Evolutionary conservation across 2,329 filamentous ascomycete species (phyloP).

Genomic region (Claviceps africana): DNA sequence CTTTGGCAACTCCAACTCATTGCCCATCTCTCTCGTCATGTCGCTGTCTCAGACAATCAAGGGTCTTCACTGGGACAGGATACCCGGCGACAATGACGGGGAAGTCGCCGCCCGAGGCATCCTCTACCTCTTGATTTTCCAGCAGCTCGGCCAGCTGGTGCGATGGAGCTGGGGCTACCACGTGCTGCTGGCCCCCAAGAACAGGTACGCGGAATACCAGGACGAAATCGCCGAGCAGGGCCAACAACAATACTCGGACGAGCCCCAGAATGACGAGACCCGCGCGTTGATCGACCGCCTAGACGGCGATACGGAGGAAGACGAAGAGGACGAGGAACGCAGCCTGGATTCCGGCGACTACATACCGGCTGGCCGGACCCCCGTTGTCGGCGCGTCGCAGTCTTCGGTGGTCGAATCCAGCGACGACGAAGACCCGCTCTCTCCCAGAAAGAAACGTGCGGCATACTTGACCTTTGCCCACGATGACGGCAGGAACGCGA

Average conservation of each 20-base stretch:
- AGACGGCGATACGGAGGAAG: conserved; percentile 25
- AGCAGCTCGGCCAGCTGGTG: conserved; percentile 88
- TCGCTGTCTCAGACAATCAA: conserved; percentile 85
- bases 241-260: conserved; percentile 38
- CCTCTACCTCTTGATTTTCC: conserved; percentile 89
- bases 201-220: conserved; percentile 53
- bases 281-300: conserved; percentile 27
- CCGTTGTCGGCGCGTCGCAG: conserved; percentile 34
- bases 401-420: conserved; percentile 36
- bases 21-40: conserved; percentile 90
- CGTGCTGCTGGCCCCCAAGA: conserved; percentile 75
- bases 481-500: conserved; percentile 14
- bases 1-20: conserved; percentile 95
- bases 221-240: conserved; percentile 41
- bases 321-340: conserved; percentile 22
- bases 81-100: conserved; percentile 86
- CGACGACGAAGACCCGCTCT: conserved; percentile 25
- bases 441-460: conserved; percentile 18
- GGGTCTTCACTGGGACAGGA: conserved; percentile 84
- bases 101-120: conserved; percentile 91
- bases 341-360: conserved; percentile 33
- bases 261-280: conserved; percentile 28
- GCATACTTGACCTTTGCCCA: conserved; percentile 14
- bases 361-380: conserved; percentile 42
- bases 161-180: conserved; percentile 99